Percentiles rank a stretch among this genome's conserved stretches.
Conservation (phyloP, 2,329 filamentous ascomycete species). For the Curvularia eragrostidis region DNA sequence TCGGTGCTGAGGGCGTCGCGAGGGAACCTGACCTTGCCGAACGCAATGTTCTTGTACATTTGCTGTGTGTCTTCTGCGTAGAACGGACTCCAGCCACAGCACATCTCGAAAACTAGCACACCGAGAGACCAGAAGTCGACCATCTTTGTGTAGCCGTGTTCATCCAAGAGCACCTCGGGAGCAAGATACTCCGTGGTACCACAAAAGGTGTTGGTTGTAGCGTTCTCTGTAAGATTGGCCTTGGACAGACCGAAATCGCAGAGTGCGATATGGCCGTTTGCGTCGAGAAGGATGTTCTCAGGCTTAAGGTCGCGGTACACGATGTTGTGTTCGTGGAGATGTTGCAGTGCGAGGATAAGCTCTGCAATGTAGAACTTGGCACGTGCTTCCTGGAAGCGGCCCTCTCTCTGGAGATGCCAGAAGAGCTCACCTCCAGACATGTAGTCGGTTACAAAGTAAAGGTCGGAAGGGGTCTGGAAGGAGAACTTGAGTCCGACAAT, state of each 20-base stretch:
- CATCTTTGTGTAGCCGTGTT: slow-evolving; percentile 99
- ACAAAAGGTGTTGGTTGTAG: slow-evolving; percentile 98
- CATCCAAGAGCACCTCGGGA: slow-evolving; percentile 91
- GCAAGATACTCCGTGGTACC: slow-evolving; percentile 98
- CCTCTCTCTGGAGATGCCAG: slow-evolving; percentile 98
- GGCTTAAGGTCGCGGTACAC: slow-evolving; percentile 98
- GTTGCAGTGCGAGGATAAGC: slow-evolving; percentile 91
- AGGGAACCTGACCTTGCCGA: slow-evolving; percentile 96
- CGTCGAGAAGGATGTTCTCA: slow-evolving; percentile 95
- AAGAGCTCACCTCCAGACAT: slow-evolving; percentile 99
- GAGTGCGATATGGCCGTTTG: slow-evolving; percentile 95
- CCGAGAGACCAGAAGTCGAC: slow-evolving; percentile 99
- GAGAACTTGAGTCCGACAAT: slow-evolving; percentile 99
- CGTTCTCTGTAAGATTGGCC: slow-evolving; percentile 94
- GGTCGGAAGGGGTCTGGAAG: slow-evolving; percentile 94
- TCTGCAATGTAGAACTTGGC: slow-evolving; percentile 99
- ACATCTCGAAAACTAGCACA: slow-evolving; percentile 99
- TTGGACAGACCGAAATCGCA: slow-evolving; percentile 98
- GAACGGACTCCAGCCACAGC: slow-evolving; percentile 98
- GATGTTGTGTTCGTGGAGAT: slow-evolving; percentile 95
- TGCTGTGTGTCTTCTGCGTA: slow-evolving; percentile 99
- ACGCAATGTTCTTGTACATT: slow-evolving; percentile 99
- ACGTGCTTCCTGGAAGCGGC: slow-evolving; percentile 89
- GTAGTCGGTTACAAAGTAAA: slow-evolving; percentile 98
- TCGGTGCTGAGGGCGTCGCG: slow-evolving; percentile 93